Conservation (phyloP, 2,329 filamentous ascomycete genomes). For the Colletotrichum sp. region DNA sequence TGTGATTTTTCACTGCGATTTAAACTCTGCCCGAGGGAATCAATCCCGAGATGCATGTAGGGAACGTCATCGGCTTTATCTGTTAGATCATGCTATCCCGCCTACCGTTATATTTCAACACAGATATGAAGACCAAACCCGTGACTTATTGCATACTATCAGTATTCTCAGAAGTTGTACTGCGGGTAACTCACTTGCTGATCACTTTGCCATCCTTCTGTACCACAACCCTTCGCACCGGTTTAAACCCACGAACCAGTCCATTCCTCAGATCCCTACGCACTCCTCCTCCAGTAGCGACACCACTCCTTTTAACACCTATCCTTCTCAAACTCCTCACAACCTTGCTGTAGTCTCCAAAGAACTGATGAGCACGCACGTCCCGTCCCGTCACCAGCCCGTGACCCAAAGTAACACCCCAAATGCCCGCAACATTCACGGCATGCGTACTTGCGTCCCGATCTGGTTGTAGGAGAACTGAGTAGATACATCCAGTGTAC, state of each 20-base stretch:
- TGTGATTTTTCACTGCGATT: too few species aligned
- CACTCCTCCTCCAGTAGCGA: conserved; percentile 49
- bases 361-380: conserved; percentile 56
- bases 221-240: neutral
- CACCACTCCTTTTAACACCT: conserved; percentile 38
- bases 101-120: too few species aligned
- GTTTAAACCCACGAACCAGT: conserved; percentile 37
- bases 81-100: too few species aligned
- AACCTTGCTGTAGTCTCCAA: conserved; percentile 55
- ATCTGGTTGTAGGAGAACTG: conserved; percentile 57
- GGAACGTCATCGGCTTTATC: too few species aligned
- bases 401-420: conserved; percentile 65
- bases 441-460: conserved; percentile 51
- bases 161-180: too few species aligned
- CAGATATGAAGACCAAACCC: too few species aligned
- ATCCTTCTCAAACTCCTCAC: conserved; percentile 38
- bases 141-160: too few species aligned
- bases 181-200: neutral
- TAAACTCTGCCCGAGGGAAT: too few species aligned
- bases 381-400: conserved; percentile 47
- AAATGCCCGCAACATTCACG: conserved; percentile 48
- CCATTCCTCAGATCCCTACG: conserved; percentile 41
- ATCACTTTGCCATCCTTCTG: neutral
- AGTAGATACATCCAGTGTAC: conserved; percentile 61
- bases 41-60: too few species aligned